Evolutionary conservation across 148 eudicot genomes (phyloP).

Genomic region (Amaranthus palmeri): DNA sequence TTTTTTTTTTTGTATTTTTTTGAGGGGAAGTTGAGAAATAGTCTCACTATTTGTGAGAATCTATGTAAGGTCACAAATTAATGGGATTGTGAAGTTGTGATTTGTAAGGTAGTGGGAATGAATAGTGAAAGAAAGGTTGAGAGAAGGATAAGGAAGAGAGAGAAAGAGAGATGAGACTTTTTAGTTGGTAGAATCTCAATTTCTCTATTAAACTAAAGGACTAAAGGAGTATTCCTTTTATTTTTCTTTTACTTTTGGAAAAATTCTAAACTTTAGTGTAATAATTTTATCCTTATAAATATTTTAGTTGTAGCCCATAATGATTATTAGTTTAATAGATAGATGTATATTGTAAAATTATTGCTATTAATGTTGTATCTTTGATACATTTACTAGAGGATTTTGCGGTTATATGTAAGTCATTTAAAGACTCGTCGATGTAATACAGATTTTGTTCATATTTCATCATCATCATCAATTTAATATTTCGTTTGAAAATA

Average conservation of each 20-base stretch:
- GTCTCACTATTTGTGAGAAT: constrained; percentile 34
- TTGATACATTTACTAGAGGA: no score
- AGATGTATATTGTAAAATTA: no score
- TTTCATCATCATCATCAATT: no score
- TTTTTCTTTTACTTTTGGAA: background rate
- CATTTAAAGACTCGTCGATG: no score
- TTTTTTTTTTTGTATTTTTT: constrained; percentile 7
- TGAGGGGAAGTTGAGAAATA: constrained; percentile 2
- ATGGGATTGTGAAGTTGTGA: constrained; percentile 25
- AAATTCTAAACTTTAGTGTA: background rate
- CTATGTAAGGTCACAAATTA: constrained; percentile 24
- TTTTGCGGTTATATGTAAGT: no score
- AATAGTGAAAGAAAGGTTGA: constrained; percentile 19
- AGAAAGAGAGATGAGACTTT: constrained; percentile 5
- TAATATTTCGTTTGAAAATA: no score
- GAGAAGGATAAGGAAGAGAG: background rate
- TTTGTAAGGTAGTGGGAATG: constrained; percentile 27
- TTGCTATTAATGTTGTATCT: no score
- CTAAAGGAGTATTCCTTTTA: constrained; percentile 1
- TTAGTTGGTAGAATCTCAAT: constrained; percentile 30
- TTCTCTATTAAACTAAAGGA: constrained; percentile 14
- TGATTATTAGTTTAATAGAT: no score
- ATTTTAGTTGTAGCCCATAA: no score
- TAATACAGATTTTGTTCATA: no score
- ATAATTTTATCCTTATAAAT: no score